Base-by-base conservation (phyloP, 768 basidiomycete species). In the Lactarius psammicola region DNA sequence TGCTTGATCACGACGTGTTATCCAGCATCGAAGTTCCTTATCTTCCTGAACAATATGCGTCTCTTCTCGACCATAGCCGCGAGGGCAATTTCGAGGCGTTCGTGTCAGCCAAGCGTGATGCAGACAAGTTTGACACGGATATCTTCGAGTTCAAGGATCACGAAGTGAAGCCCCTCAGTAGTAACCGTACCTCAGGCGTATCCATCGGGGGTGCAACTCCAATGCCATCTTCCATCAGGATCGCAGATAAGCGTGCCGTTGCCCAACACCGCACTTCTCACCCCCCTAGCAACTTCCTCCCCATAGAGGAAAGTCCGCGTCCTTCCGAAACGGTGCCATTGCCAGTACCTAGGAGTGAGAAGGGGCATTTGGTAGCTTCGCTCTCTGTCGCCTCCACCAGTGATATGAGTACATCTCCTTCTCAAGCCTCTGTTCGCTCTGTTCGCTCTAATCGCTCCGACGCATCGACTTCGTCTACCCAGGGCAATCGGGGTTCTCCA, bases 1-100 rank as follows among this genome's bases (percentile, higher is more conserved):
- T 96, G 10, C 80, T 96, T 53, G 94, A 94, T 69, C 92, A 95
- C 70, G 94, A 96, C 70, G 88, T 97, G 34, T 85, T 94, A 26
- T 88, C 92, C 5, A 89, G 88, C 68, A 95, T 97, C 66, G 90
- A 92, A 68, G 86, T 97, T 15, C 95, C 95, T 1, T 89, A 86
- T 73, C 76, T 94, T 31, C 81, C 84, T 9, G 82, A 84, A 34
- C 74, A 78, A 68, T 67, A 66, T 70, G 33, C 78, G 79, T 31
- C 71, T 62, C 56, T 57, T 56, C 59, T 63, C 61, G 44, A 68
- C 57, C 59, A 72, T 40, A 63, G 51, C 13, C 60, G 56, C 49
- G 69, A 68, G 30, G 70, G 62, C 68, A 60, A 67, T 9, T 71
- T 54, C 60, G 54, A 65, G 34, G 56, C 53, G 13, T 70, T 58